Evolutionary conservation across 2,329 filamentous ascomycete genomes (phyloP).

Genomic region (Juglanconis sp.): DNA sequence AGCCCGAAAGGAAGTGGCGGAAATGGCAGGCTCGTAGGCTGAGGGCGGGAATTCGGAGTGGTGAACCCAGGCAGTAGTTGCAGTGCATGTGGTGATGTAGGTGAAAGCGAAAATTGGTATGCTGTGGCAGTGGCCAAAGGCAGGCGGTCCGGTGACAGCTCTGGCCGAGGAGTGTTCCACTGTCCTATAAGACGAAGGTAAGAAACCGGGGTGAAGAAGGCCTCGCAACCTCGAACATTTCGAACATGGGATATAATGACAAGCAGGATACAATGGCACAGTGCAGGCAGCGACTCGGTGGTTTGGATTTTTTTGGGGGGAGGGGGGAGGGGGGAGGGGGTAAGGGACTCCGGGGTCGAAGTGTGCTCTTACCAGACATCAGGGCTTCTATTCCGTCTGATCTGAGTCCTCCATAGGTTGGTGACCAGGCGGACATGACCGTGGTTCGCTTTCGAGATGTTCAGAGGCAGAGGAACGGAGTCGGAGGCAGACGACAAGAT

Average conservation of each 20-base stretch:
- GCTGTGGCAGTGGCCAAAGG: neutral
- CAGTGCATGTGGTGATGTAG: neutral
- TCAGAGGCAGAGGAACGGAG: neutral
- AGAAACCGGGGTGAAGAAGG: neutral
- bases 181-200: neutral
- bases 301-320: too few relatives aligned
- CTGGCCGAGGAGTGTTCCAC: neutral
- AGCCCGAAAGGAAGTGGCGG: neutral
- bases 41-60: too few relatives aligned
- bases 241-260: neutral
- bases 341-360: neutral
- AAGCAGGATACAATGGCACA: neutral
- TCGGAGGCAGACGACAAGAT: neutral
- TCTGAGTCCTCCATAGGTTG: neutral
- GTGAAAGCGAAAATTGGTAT: neutral
- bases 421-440: constrained; percentile 3
- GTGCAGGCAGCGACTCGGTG: neutral
- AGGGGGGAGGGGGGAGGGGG: neutral
- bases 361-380: constrained; percentile 6
- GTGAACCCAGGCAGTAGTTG: neutral
- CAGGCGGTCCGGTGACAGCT: neutral
- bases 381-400: constrained; percentile 10
- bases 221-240: too few relatives aligned
- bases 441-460: neutral
- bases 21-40: too few relatives aligned